Percentiles rank a stretch among this genome's conserved stretches.
These are phyloP conservation scores for Corinectria fuckeliana DNA, from an alignment of 2,329 filamentous ascomycete genomes.

Conservation along the genomic window DNA sequence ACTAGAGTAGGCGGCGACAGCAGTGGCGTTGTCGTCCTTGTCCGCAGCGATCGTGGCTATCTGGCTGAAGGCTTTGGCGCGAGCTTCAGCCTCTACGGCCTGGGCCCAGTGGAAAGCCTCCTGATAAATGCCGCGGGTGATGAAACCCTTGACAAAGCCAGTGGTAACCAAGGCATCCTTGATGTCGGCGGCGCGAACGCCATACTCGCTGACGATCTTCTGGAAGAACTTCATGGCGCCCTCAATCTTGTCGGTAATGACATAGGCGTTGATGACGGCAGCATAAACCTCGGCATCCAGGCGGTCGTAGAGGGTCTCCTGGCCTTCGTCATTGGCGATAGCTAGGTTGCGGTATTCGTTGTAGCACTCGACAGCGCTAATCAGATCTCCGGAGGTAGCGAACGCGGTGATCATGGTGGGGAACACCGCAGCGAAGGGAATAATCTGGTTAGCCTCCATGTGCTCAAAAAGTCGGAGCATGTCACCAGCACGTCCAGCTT, in stretches of 20 bases:
- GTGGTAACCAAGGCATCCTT: slow-evolving; percentile 74
- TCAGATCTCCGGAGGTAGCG: slow-evolving; percentile 78
- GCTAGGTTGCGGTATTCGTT: slow-evolving; percentile 91
- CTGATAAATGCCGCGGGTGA: slow-evolving; percentile 72
- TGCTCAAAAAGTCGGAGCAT: slow-evolving; percentile 93
- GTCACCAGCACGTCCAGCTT: slow-evolving; percentile 79
- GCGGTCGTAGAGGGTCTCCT: slow-evolving; percentile 70
- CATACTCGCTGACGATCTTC: slow-evolving; percentile 72
- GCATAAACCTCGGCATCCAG: slow-evolving; percentile 88
- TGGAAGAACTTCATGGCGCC: slow-evolving; percentile 86
- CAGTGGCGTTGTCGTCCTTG: slow-evolving; percentile 71
- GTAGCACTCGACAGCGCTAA: slow-evolving; percentile 92
- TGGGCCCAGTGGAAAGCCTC: slow-evolving; percentile 79
- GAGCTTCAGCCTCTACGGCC: slow-evolving; percentile 64
- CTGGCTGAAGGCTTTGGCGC: slow-evolving; percentile 69
- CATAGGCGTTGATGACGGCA: slow-evolving; percentile 88
- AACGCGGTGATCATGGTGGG: slow-evolving; percentile 96
- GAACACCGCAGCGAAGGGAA: slow-evolving; percentile 82
- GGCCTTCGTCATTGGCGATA: slow-evolving; percentile 81
- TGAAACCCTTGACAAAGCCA: slow-evolving; percentile 80
- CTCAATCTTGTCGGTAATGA: slow-evolving; percentile 78
- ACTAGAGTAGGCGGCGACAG: slow-evolving; percentile 69
- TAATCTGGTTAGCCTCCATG: slow-evolving; percentile 80
- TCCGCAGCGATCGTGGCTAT: slow-evolving; percentile 84
- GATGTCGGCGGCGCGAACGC: slow-evolving; percentile 65